These are phyloP conservation scores for Fusarium avenaceum DNA, from an alignment of 2,329 filamentous ascomycete species.

Conservation along the genomic window DNA sequence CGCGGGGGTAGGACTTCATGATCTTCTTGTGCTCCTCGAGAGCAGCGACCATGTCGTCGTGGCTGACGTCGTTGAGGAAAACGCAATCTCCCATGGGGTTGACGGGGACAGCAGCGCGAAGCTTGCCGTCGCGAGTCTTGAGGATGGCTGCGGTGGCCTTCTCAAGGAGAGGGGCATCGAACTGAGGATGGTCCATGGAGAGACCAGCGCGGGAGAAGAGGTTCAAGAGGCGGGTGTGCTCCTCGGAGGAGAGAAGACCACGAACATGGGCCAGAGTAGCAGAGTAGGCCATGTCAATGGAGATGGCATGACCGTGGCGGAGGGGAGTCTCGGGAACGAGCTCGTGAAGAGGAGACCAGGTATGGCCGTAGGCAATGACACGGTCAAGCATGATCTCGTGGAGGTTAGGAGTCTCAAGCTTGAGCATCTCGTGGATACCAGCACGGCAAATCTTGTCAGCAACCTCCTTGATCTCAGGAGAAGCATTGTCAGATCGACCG, in stretches of 20 bases:
- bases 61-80: conserved; percentile 76
- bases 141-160: conserved; percentile 77
- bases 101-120: conserved; percentile 75
- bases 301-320: conserved; percentile 80
- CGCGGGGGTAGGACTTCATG: conserved; percentile 72
- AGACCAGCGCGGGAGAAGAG: conserved; percentile 78
- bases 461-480: conserved; percentile 68
- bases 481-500: conserved; percentile 69
- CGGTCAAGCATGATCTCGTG: conserved; percentile 80
- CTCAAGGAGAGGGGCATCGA: conserved; percentile 74
- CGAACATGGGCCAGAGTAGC: conserved; percentile 75
- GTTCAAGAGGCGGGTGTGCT: conserved; percentile 73
- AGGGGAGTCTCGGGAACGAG: conserved; percentile 76
- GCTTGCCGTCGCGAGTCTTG: conserved; percentile 76
- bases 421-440: conserved; percentile 79
- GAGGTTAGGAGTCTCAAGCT: conserved; percentile 79
- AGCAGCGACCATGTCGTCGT: conserved; percentile 72
- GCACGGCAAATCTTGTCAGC: conserved; percentile 77
- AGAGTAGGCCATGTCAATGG: conserved; percentile 82
- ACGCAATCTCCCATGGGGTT: conserved; percentile 75
- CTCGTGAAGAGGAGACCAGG: conserved; percentile 81
- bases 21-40: conserved; percentile 73
- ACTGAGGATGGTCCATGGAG: conserved; percentile 78
- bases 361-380: conserved; percentile 81
- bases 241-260: conserved; percentile 70